These are phyloP conservation scores for Adansonia gregorii DNA, from an alignment of 441 rosid species.

Conservation along the genomic window DNA sequence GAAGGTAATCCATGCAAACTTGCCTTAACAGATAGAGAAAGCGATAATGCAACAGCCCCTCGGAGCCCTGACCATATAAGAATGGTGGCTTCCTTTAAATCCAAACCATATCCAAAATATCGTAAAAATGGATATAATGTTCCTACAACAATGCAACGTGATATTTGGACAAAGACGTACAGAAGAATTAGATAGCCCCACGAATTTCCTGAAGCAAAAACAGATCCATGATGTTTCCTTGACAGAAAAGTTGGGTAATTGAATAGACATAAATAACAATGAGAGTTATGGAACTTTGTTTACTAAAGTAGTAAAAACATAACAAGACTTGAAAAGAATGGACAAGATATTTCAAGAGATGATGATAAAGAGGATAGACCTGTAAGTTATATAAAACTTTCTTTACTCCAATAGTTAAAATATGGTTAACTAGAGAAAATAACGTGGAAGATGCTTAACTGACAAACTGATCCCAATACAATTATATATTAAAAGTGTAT, in stretches of 20 bases:
- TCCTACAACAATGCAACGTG: slow-evolving; percentile 75
- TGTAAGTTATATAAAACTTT: neutral
- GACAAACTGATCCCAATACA: neutral
- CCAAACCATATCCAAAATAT: slow-evolving; percentile 87
- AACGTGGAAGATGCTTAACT: neutral
- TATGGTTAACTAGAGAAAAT: neutral
- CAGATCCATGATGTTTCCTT: neutral
- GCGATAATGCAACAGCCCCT: slow-evolving; percentile 92
- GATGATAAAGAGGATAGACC: slow-evolving; percentile 11
- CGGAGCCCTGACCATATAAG: slow-evolving; percentile 93
- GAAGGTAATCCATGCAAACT: slow-evolving; percentile 35
- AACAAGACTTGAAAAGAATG: neutral
- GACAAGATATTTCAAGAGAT: neutral
- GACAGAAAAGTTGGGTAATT: neutral
- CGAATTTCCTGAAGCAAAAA: slow-evolving; percentile 52
- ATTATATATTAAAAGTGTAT: neutral
- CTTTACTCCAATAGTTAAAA: slow-evolving; percentile 14
- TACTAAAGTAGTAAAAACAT: neutral
- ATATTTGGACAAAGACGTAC: slow-evolving; percentile 64
- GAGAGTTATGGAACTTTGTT: neutral
- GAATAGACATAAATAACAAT: neutral
- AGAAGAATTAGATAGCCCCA: slow-evolving; percentile 87
- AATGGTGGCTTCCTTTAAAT: slow-evolving; percentile 85
- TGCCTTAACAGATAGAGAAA: slow-evolving; percentile 91
- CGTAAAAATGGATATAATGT: slow-evolving; percentile 61